Conservation (phyloP, 1,284 basidiomycete genomes). For the Papiliotrema fonsecae region DNA sequence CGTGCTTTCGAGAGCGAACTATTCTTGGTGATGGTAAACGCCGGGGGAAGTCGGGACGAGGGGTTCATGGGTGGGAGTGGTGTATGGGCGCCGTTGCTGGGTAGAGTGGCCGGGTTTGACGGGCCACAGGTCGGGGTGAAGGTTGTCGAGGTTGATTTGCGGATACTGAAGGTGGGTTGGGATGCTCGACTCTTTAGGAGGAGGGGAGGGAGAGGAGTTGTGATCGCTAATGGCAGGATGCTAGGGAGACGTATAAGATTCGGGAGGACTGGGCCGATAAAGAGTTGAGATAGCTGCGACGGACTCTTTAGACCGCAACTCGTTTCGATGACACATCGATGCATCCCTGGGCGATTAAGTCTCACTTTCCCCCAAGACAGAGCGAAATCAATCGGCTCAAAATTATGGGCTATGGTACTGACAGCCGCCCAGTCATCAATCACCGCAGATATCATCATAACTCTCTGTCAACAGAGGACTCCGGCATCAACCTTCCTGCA, state of each 20-base stretch:
- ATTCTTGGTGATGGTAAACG: constrained; percentile 41
- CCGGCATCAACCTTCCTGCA: too few species aligned
- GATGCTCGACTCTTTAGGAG: neutral
- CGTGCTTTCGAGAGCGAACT: constrained; percentile 44
- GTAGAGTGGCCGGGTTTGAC: constrained; percentile 21
- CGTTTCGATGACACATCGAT: neutral
- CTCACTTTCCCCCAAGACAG: too few species aligned
- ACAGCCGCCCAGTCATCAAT: too few species aligned
- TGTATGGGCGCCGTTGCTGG: constrained; percentile 36
- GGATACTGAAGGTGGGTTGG: constrained; percentile 23
- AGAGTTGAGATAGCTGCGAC: neutral
- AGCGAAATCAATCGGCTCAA: too few species aligned
- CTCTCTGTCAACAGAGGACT: too few species aligned
- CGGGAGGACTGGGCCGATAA: constrained; percentile 29
- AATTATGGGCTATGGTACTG: too few species aligned
- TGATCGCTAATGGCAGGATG: constrained; percentile 14
- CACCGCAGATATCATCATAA: too few species aligned
- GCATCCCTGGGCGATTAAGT: too few species aligned
- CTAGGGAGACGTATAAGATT: constrained; percentile 36
- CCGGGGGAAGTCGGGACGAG: constrained; percentile 28
- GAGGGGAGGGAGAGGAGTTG: too few species aligned
- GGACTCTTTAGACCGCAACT: neutral
- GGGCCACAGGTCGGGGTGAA: constrained; percentile 16
- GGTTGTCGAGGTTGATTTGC: constrained; percentile 27
- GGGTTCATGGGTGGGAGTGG: constrained; percentile 44